Evolutionary conservation across 257 asterid species (phyloP).

Genomic region (Eucommia ulmoides): DNA sequence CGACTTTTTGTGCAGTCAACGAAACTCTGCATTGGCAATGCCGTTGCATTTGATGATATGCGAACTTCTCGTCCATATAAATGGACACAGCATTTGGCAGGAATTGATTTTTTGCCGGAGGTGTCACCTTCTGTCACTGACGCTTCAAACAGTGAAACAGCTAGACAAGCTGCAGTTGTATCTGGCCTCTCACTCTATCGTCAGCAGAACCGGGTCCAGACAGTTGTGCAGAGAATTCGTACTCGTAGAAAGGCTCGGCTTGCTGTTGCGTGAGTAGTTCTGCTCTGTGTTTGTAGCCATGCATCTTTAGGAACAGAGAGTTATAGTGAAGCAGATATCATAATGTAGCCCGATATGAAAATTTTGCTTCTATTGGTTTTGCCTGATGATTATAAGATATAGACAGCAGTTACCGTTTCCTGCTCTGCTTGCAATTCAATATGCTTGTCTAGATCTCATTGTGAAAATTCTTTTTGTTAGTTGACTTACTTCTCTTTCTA

Average conservation of each 20-base stretch:
- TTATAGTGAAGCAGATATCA: slow-evolving; percentile 3
- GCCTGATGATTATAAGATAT: too few relatives aligned
- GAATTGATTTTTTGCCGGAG: slow-evolving; percentile 93
- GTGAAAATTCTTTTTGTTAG: too few relatives aligned
- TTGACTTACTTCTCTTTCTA: not conserved
- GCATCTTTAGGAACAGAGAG: slow-evolving; percentile 16
- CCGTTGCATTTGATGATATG: slow-evolving; percentile 54
- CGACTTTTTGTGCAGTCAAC: slow-evolving; percentile 57
- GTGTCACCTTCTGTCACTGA: slow-evolving; percentile 61
- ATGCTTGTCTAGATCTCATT: too few relatives aligned
- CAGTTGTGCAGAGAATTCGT: slow-evolving; percentile 84
- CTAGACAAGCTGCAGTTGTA: slow-evolving; percentile 35
- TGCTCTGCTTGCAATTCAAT: too few relatives aligned
- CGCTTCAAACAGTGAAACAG: slow-evolving; percentile 34
- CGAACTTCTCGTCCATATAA: slow-evolving; percentile 81
- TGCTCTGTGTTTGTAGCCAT: slow-evolving; percentile 30
- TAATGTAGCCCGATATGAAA: slow-evolving; percentile 1
- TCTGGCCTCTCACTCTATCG: slow-evolving; percentile 79
- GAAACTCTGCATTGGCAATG: slow-evolving; percentile 51
- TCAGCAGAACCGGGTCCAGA: slow-evolving; percentile 84
- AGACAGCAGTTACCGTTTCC: too few relatives aligned
- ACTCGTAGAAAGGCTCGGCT: slow-evolving; percentile 80
- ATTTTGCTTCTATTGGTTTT: not conserved
- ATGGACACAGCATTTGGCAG: slow-evolving; percentile 99
- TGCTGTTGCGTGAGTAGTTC: slow-evolving; percentile 90